Evolutionary conservation across 352 stramenopile genomes (phyloP).

Genomic region (Globisporangium paroecandrum): DNA sequence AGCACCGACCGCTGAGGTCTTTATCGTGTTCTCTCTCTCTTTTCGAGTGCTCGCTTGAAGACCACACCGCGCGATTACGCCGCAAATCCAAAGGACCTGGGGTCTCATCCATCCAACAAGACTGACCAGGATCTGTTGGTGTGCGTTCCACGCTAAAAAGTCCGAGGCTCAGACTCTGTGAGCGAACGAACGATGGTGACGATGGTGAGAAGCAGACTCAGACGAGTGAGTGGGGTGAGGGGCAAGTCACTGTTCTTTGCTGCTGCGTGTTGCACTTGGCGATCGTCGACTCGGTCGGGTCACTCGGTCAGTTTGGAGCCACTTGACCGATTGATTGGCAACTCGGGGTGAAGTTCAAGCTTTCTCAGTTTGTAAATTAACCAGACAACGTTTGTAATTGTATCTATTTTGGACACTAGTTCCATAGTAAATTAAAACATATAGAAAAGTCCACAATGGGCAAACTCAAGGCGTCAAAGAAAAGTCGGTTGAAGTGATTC

Average conservation of each 20-base stretch:
- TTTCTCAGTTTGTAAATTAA: background rate
- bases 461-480: background rate
- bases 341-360: background rate
- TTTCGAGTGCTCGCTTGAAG: background rate
- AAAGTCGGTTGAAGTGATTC: background rate
- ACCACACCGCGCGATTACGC: background rate
- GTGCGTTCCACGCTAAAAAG: background rate
- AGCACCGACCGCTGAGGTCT: background rate
- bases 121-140: background rate
- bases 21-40: background rate
- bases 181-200: background rate
- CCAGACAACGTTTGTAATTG: background rate
- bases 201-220: background rate
- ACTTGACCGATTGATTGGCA: too few species aligned
- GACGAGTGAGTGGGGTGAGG: background rate
- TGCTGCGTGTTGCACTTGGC: background rate
- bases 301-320: too few species aligned
- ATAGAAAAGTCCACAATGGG: background rate
- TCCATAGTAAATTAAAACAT: background rate
- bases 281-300: too few species aligned
- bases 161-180: background rate
- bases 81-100: background rate
- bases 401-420: background rate
- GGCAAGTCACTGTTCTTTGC: background rate
- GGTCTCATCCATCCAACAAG: background rate